These are phyloP conservation scores for Caryopteris hybrid DNA, from an alignment of 305 asterid species.

Conservation along the genomic window DNA sequence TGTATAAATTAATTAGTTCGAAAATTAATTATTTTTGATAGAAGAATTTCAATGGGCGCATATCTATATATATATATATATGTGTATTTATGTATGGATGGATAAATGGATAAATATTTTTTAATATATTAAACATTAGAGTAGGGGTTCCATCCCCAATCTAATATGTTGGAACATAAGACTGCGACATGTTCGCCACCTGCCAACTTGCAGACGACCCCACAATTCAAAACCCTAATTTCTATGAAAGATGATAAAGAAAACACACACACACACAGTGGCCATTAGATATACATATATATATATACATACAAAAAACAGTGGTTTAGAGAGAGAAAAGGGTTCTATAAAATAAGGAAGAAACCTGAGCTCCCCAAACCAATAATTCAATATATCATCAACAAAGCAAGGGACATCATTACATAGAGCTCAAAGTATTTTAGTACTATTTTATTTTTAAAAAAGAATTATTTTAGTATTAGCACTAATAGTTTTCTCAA, in stretches of 20 bases:
- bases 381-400: constrained; percentile 16
- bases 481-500: background rate
- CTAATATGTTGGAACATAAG: constrained; percentile 32
- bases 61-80: no score
- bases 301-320: background rate
- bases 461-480: background rate
- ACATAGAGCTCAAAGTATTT: constrained; percentile 3
- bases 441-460: background rate
- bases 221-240: constrained; percentile 53
- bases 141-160: constrained; percentile 13
- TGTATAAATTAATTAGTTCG: no score
- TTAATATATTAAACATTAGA: no score
- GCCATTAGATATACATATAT: constrained; percentile 8
- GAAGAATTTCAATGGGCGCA: no score
- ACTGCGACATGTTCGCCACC: constrained; percentile 50
- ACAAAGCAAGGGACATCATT: no score
- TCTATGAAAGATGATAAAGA: background rate
- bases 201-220: constrained; percentile 48
- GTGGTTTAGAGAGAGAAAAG: constrained; percentile 13
- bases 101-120: no score
- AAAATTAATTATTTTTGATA: no score
- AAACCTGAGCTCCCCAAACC: constrained; percentile 21
- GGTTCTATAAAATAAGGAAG: constrained; percentile 22
- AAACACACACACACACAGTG: background rate
- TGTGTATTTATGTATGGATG: no score